Base-by-base conservation (phyloP, 2,329 filamentous ascomycete genomes). In the Alternaria sp. region DNA sequence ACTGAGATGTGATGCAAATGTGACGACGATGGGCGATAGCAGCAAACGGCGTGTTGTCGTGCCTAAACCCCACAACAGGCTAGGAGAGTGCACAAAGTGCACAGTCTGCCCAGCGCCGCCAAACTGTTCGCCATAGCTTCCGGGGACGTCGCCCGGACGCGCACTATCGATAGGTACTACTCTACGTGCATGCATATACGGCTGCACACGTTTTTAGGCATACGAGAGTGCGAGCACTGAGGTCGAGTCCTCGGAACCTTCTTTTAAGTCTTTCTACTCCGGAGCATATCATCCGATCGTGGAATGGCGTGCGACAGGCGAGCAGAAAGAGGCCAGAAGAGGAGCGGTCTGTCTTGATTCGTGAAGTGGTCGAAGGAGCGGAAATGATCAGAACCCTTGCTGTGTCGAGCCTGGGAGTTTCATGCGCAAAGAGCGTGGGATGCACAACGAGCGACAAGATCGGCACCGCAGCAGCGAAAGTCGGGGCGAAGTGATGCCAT, bases 301-400 rank as follows among this genome's bases (percentile, higher is more conserved):
- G 56, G 61, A 49, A 64, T 65, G 55, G 45, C 44, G 61, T 53
- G 58, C 50, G 37, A 49, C 26, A 30, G 54, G 54, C 30, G 20
- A 53, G 54, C 45, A 50, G 50, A 53, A 55, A 65, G 33, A 44
- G 47, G 50, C 64, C 58, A 49, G 56, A 55, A 58, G 46, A 63
- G 58, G 47, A 61, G 69, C 64, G 67, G 65, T 51, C 64, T 61
- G 62, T 51, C 59, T 59, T 71, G 71, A 74, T 74, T 73, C 68
- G 71, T 69, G 61, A 71, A 49, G 47, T 53, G 51, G 37, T 60
- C 53, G 63, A 60, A 65, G 64, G 61, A 69, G 66, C 65, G 66
- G 68, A 69, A 63, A 68, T 71, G 71, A 72, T 67, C 63, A 65
- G 60, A 55, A 70, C 56, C 71, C 70, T 67, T 66, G 61, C 65